Percentiles rank a stretch among this genome's conserved stretches.
Evolutionary conservation across 1,139 yeast genomes (phyloP).

Genomic region (Yamadazyma siamensis): DNA sequence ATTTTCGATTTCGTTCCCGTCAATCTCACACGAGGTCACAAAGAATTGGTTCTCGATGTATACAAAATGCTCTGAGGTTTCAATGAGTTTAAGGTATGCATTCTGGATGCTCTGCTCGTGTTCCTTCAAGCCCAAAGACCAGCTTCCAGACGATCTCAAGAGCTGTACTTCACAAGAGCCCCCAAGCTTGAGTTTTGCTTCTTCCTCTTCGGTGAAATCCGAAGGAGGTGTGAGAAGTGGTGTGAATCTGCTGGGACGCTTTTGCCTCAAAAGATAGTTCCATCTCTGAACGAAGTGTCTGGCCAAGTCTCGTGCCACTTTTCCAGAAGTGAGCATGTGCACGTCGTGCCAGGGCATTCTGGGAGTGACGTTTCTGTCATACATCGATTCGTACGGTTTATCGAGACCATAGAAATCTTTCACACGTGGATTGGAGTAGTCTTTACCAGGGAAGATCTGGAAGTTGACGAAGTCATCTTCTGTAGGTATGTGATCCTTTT

Average conservation of each 20-base stretch:
- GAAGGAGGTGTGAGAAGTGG: constrained; percentile 93
- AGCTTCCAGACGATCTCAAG: constrained; percentile 80
- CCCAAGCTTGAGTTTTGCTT: constrained; percentile 55
- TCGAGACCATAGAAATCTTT: constrained; percentile 81
- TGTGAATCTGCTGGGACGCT: constrained; percentile 89
- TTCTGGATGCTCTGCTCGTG: constrained; percentile 89
- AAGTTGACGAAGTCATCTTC: constrained; percentile 40
- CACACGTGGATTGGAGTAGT: constrained; percentile 92
- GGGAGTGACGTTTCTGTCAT: constrained; percentile 75
- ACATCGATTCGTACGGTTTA: constrained; percentile 89
- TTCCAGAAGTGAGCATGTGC: constrained; percentile 95
- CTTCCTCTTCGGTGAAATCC: constrained; percentile 73
- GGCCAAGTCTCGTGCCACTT: constrained; percentile 86
- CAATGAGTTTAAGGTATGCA: constrained; percentile 88
- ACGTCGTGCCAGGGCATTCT: constrained; percentile 99
- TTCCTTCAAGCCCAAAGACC: constrained; percentile 88
- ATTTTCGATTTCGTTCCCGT: constrained; percentile 82
- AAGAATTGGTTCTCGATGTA: constrained; percentile 96
- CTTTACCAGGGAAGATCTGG: constrained; percentile 94
- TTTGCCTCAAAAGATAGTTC: constrained; percentile 90
- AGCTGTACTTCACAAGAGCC: constrained; percentile 94
- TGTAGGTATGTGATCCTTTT: constrained; percentile 20
- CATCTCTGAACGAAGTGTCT: constrained; percentile 97
- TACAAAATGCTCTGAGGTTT: constrained; percentile 86
- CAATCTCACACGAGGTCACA: constrained; percentile 81